phyloP scores from a whole-genome alignment of 345 rosid species.

The Bruguiera parviflora region DNA sequence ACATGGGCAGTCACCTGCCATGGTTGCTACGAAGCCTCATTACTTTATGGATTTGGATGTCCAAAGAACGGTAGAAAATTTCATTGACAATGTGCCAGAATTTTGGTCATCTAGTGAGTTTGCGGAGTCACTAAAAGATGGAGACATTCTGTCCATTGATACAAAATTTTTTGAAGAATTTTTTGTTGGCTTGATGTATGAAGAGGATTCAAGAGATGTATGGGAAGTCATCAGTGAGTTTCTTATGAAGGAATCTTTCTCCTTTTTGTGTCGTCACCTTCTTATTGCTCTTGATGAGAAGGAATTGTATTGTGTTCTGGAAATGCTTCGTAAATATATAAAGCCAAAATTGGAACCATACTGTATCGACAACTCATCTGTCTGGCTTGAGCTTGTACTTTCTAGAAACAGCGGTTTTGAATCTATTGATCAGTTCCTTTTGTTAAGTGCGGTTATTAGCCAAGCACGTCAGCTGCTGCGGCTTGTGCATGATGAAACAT shows the following conservation, averaged over 20 bases:
- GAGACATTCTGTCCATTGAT: conserved; percentile 65
- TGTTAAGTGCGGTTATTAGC: conserved; percentile 57
- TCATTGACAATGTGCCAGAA: conserved; percentile 73
- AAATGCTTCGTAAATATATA: conserved; percentile 39
- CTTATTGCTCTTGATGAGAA: conserved; percentile 66
- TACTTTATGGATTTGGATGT: conserved; percentile 89
- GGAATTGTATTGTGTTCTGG: conserved; percentile 50
- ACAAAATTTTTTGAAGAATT: conserved; percentile 58
- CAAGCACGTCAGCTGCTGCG: conserved; percentile 63
- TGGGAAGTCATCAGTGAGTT: conserved; percentile 72
- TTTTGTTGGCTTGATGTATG: conserved; percentile 59
- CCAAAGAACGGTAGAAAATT: conserved; percentile 65
- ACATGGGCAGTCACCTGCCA: conserved; percentile 95
- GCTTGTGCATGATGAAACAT: conserved; percentile 59
- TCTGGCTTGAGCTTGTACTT: conserved; percentile 59
- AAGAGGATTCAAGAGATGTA: conserved; percentile 56
- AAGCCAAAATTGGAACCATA: conserved; percentile 22
- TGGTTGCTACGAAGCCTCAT: conserved; percentile 93
- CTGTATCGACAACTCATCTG: conserved; percentile 39
- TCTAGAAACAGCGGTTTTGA: conserved; percentile 36
- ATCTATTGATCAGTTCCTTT: conserved; percentile 61
- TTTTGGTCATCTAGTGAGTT: conserved; percentile 90
- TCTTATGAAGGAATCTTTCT: conserved; percentile 60
- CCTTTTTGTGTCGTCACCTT: conserved; percentile 61
- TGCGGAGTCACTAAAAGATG: conserved; percentile 73